Base-by-base conservation (phyloP, 371 early-diverging fungal genomes). In the Rhizopus delemar region DNA sequence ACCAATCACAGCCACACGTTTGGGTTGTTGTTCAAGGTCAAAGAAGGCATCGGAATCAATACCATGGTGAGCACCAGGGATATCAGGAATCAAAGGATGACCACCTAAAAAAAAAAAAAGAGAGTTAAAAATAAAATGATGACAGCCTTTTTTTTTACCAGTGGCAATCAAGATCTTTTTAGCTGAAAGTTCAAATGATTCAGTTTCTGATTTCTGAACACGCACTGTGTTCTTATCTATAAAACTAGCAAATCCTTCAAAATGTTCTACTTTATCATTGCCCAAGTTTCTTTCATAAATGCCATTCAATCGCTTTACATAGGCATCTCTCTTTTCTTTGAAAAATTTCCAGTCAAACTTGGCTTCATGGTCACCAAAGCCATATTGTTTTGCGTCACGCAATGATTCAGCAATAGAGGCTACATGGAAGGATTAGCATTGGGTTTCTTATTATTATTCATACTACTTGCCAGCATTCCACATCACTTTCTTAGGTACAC, bases 401-500 rank as follows among this genome's bases (percentile, higher is more conserved):
- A 97, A 73, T 12, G 92, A 78, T 70, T 97, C 96, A 46, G 88
- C 87, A 69, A 96, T 83, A 53, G 87, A 84, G 34, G 95, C 96
- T 82, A 71, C 0, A 53, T 43, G 5, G 56, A 39, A 22, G 22
- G 22, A 22, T 22, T 22, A 22, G 22, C 22, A 22, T 22, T 2
- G 2, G 22, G 1, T 22, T 22, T 22, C 2, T 22, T 22, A 22
- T 22, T 22, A 22, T 22, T 22, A 22, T 22, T 22, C 22, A 36
- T 36, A 36, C 11, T 32, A 57, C 62, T 59, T 80, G 82, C 90
- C 87, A 45, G 95, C 85, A 76, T 93, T 95, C 90, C 93, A 98
- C 91, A 95, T 95, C 60, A 98, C 89, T 79, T 99, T 99, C 79
- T 99, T 99, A 41, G 99, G 99, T 22, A 99, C 98, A 69, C 99